Conservation (phyloP, 495 filamentous ascomycete genomes). For the Hyphodiscus hymeniophilus region DNA sequence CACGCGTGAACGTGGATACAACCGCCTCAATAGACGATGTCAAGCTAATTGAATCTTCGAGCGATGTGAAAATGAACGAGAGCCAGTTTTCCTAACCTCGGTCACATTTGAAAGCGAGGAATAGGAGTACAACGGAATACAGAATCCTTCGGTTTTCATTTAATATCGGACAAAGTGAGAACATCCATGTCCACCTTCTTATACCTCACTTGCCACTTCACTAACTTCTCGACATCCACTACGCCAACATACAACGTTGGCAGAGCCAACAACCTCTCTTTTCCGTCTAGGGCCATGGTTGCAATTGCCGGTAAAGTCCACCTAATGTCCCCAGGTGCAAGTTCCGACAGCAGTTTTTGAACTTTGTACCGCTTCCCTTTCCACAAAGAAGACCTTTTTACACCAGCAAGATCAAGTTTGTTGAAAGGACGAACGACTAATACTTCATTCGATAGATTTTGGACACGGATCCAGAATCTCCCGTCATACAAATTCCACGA, state of each 20-base stretch:
- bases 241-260: constrained; percentile 37
- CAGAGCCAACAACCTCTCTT: constrained; percentile 35
- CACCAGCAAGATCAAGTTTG: neutral
- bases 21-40: no score
- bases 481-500: constrained; percentile 63
- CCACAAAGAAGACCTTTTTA: neutral
- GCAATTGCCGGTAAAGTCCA: constrained; percentile 39
- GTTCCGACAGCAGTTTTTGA: constrained; percentile 26
- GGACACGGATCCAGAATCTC: constrained; percentile 70
- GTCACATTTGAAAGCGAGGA: no score
- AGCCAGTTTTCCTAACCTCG: no score
- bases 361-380: neutral
- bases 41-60: no score
- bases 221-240: constrained; percentile 17
- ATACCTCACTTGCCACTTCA: constrained; percentile 39
- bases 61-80: no score
- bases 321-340: constrained; percentile 42
- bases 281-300: neutral
- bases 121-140: no score
- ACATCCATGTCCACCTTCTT: constrained; percentile 30
- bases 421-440: constrained; percentile 43
- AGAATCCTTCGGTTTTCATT: no score
- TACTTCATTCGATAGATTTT: constrained; percentile 27
- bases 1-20: no score
- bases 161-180: neutral